Percentiles rank a stretch among this genome's conserved stretches.
phyloP scores from a whole-genome alignment of 345 rosid species.

The Boechera retrofracta region DNA sequence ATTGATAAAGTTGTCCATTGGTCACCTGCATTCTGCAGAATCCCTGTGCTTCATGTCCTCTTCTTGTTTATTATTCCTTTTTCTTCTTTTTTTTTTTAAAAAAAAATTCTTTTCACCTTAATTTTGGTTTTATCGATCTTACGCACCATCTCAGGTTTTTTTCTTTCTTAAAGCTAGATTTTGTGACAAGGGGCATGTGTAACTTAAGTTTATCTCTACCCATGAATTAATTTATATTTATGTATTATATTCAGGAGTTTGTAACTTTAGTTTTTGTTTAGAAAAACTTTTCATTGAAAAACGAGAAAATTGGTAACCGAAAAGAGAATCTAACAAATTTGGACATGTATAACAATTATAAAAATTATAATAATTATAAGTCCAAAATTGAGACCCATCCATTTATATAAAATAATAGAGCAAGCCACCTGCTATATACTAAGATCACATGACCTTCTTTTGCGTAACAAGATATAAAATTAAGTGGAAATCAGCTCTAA shows the following conservation, averaged over 20 bases:
- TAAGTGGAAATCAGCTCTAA: neutral
- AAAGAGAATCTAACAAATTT: conserved; percentile 24
- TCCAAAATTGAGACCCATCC: too few relatives aligned
- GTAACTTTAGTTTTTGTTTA: conserved; percentile 11
- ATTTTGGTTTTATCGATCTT: conserved; percentile 23
- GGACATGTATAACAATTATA: too few relatives aligned
- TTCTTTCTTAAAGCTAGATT: conserved; percentile 21
- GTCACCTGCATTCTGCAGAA: conserved; percentile 47
- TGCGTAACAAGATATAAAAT: neutral
- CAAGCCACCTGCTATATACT: too few relatives aligned
- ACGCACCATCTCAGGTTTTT: neutral
- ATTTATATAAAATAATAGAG: too few relatives aligned
- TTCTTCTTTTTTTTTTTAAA: neutral
- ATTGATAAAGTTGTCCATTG: conserved; percentile 43
- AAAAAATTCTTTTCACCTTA: conserved; percentile 1
- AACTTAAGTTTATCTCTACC: neutral
- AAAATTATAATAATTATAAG: too few relatives aligned
- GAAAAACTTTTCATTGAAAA: neutral
- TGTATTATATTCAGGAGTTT: neutral
- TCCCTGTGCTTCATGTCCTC: conserved; percentile 47
- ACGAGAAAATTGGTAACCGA: conserved; percentile 18
- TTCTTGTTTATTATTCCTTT: conserved; percentile 44
- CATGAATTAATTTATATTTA: conserved; percentile 4
- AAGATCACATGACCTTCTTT: too few relatives aligned
- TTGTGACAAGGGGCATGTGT: conserved; percentile 21